Percentiles rank a stretch among this genome's conserved stretches.
Conservation (phyloP, 495 filamentous ascomycete genomes). For the Podospora australis region DNA sequence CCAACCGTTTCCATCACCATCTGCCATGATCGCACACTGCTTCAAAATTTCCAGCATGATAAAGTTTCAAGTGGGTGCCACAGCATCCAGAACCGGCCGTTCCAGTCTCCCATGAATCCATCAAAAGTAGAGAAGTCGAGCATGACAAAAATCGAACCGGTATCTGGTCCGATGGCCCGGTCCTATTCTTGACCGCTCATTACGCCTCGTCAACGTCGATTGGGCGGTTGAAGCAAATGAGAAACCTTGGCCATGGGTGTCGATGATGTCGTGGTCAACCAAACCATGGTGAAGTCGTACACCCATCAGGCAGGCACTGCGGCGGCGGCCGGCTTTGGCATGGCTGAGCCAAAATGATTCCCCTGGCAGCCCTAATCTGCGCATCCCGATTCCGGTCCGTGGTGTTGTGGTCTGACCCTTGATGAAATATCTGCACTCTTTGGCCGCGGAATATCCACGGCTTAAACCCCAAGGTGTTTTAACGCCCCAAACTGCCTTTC, state of each 20-base stretch:
- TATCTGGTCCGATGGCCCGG: too few species aligned
- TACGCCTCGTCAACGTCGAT: neutral
- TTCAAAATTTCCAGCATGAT: too few species aligned
- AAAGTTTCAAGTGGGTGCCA: too few species aligned
- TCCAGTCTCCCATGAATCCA: too few species aligned
- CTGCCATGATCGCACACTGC: slow-evolving; percentile 3
- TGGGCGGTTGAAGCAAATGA: too few species aligned
- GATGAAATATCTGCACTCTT: neutral
- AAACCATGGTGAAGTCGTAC: slow-evolving; percentile 4
- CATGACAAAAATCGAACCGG: neutral
- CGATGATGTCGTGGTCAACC: neutral
- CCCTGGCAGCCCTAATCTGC: slow-evolving; percentile 3
- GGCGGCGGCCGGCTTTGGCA: neutral
- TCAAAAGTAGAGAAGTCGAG: too few species aligned
- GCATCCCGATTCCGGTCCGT: neutral
- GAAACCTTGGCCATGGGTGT: neutral
- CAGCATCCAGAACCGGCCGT: too few species aligned
- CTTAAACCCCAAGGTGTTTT: neutral
- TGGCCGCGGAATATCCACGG: neutral
- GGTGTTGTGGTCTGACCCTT: slow-evolving; percentile 5
- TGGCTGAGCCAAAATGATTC: slow-evolving; percentile 1
- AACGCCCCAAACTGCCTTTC: neutral
- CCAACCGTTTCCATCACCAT: slow-evolving; percentile 1
- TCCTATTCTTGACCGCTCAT: neutral
- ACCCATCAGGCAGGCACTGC: neutral